A percentile compares a stretch with the other conserved stretches of the same genome.
Evolutionary conservation across 176 grass and related monocot genomes (phyloP).

Genomic region (Zea luxurians): DNA sequence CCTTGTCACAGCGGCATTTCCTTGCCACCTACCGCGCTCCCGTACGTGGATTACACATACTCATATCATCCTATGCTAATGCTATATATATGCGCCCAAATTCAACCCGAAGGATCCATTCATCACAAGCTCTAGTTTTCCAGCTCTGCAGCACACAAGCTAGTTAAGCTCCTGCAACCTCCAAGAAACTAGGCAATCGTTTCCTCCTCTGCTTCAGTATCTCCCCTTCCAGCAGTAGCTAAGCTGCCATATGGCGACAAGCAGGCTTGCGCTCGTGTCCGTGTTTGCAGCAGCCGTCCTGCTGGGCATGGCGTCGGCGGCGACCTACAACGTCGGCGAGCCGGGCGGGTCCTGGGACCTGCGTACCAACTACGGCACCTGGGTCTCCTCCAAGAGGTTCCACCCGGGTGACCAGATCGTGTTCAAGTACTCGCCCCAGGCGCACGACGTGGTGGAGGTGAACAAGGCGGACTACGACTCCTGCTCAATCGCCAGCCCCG

Average conservation of each 20-base stretch:
- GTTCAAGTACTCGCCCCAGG: constrained; percentile 42
- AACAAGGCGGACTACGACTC: constrained; percentile 43
- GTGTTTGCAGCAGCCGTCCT: constrained; percentile 19
- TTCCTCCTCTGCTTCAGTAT: neutral
- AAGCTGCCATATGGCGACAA: neutral
- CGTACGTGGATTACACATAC: neutral
- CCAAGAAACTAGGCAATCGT: neutral
- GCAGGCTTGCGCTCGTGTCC: constrained; percentile 11
- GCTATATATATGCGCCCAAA: neutral
- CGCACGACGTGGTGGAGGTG: constrained; percentile 62
- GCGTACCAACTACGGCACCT: constrained; percentile 37
- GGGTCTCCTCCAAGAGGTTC: constrained; percentile 55
- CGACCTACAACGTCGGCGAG: constrained; percentile 54
- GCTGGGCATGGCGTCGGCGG: constrained; percentile 33
- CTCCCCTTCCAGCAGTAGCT: constrained; percentile 33
- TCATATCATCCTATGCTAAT: neutral
- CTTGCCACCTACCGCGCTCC: constrained; percentile 1
- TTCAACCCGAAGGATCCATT: neutral
- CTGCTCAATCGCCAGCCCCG: constrained; percentile 28
- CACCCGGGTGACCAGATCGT: constrained; percentile 35
- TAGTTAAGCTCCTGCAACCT: neutral
- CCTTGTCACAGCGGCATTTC: neutral
- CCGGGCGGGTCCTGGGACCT: constrained; percentile 51
- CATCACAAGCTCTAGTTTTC: neutral
- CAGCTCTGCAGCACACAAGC: neutral